phyloP scores from a whole-genome alignment of 2,329 filamentous ascomycete genomes.

The Ophiostoma quercus region DNA sequence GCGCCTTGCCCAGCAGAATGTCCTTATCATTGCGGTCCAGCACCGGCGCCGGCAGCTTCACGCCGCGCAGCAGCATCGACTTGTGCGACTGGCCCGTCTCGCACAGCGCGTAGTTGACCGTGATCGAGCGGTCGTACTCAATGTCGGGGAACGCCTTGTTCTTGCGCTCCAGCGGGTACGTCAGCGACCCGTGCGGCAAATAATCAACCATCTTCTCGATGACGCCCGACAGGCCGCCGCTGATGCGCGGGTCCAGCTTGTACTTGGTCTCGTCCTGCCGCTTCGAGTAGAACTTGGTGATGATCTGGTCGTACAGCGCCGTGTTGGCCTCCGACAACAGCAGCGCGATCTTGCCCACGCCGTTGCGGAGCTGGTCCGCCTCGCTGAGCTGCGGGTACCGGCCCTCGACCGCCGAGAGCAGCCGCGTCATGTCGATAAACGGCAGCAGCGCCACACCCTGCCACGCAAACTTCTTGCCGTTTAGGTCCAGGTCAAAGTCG shows the following conservation, averaged over 20 bases:
- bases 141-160: conserved; percentile 66
- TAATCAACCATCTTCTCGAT: conserved; percentile 79
- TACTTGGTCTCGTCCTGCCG: conserved; percentile 63
- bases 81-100: conserved; percentile 70
- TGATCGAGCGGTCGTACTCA: conserved; percentile 81
- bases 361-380: conserved; percentile 74
- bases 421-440: conserved; percentile 88
- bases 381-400: conserved; percentile 74
- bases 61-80: conserved; percentile 85
- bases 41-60: conserved; percentile 64
- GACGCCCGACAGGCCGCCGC: conserved; percentile 71
- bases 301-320: conserved; percentile 75
- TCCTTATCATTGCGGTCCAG: conserved; percentile 74
- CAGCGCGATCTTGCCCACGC: conserved; percentile 72
- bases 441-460: conserved; percentile 89
- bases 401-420: conserved; percentile 74
- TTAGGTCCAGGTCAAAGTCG: conserved; percentile 87
- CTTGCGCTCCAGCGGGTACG: conserved; percentile 67
- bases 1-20: conserved; percentile 60
- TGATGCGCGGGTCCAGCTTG: conserved; percentile 68
- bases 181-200: conserved; percentile 74
- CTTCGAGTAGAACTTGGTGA: conserved; percentile 85
- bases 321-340: conserved; percentile 79
- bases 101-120: conserved; percentile 83
- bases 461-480: conserved; percentile 98